Evolutionary conservation across 306 rosid genomes (phyloP).

Genomic region (Corylus avellana): DNA sequence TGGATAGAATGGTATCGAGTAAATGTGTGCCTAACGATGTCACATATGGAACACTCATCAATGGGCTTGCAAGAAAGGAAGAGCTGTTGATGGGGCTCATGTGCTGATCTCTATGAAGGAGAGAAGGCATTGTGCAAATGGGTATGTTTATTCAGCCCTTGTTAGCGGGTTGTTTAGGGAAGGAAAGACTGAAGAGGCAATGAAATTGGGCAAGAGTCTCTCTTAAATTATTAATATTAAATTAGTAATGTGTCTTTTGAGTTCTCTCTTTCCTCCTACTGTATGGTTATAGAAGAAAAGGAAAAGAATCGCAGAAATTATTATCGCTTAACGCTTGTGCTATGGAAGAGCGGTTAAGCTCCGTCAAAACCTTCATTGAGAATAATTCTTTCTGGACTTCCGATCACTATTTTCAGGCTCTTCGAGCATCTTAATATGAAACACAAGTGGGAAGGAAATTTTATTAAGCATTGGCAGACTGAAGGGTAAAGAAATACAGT

Average conservation of each 20-base stretch:
- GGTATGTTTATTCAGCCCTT: conserved; percentile 74
- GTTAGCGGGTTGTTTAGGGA: conserved; percentile 87
- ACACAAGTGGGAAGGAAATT: background rate
- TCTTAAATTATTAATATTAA: background rate
- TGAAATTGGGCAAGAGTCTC: conserved; percentile 38
- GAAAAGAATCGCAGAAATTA: no score
- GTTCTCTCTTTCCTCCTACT: no score
- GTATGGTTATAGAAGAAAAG: no score
- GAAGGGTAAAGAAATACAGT: no score
- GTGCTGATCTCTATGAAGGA: conserved; percentile 68
- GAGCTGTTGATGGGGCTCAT: conserved; percentile 61
- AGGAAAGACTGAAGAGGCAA: conserved; percentile 64
- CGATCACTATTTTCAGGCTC: background rate
- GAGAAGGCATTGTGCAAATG: conserved; percentile 70
- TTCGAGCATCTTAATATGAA: background rate
- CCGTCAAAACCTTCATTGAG: no score
- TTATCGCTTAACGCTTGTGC: no score
- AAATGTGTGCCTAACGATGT: no score
- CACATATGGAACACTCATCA: no score
- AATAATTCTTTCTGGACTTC: background rate
- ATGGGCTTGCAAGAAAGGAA: no score
- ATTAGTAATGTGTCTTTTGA: background rate
- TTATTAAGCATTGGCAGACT: background rate
- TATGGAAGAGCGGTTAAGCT: no score
- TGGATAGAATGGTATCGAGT: no score